Evolutionary conservation across 352 stramenopile genomes (phyloP).

Genomic region (Poterioochromonas sp.): DNA sequence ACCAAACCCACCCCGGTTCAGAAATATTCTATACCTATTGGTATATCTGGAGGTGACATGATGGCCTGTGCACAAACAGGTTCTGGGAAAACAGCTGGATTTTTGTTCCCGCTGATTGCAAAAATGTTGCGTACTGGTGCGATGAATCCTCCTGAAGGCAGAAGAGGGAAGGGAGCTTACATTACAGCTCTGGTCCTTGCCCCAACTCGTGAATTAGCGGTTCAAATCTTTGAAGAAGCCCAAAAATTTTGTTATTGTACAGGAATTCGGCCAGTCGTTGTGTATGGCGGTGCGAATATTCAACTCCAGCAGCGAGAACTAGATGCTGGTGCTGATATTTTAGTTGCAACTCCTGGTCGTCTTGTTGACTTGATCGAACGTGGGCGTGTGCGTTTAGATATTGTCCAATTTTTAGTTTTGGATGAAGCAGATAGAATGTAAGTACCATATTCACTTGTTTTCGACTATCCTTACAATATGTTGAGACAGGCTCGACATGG

Average conservation of each 20-base stretch:
- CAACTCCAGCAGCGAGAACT: constrained; percentile 64
- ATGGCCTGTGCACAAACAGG: constrained; percentile 99
- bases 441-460: not conserved
- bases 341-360: constrained; percentile 92
- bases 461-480: constrained; percentile 32
- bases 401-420: constrained; percentile 89
- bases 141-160: not conserved
- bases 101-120: constrained; percentile 92
- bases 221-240: constrained; percentile 89
- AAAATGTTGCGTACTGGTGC: constrained; percentile 78
- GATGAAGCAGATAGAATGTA: constrained; percentile 97
- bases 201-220: constrained; percentile 83
- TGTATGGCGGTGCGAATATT: constrained; percentile 85
- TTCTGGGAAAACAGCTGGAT: constrained; percentile 89
- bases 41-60: constrained; percentile 80
- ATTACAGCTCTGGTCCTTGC: constrained; percentile 81
- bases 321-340: constrained; percentile 84
- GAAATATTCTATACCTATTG: constrained; percentile 98
- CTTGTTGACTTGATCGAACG: constrained; percentile 92
- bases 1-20: constrained; percentile 94
- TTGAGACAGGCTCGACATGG: constrained; percentile 82
- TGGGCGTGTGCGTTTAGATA: constrained; percentile 72
- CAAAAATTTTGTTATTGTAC: constrained; percentile 92
- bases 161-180: constrained; percentile 52
- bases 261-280: constrained; percentile 79